Percentiles rank a stretch among this genome's conserved stretches.
Conservation (phyloP, 345 rosid species). For the Nasturtium officinale region DNA sequence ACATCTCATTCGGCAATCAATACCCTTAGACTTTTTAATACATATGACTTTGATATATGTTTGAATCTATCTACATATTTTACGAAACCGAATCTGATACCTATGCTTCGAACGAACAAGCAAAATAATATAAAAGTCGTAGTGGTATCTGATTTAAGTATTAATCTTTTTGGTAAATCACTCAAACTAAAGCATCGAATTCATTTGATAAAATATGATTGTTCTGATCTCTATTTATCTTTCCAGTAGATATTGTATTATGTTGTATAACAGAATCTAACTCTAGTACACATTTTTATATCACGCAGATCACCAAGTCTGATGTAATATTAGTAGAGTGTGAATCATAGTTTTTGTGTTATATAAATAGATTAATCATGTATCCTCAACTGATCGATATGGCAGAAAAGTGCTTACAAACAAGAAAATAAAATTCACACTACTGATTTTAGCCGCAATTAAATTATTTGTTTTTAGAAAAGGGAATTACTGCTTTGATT, state of each 20-base stretch:
- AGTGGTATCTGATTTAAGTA: background rate
- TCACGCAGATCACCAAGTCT: background rate
- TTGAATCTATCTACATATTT: background rate
- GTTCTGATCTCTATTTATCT: background rate
- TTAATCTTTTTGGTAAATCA: background rate
- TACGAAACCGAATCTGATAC: background rate
- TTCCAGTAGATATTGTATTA: background rate
- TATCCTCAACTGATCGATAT: background rate
- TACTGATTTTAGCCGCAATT: background rate
- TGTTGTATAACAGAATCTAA: background rate
- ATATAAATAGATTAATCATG: background rate
- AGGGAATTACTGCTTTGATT: background rate
- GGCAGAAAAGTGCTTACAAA: background rate
- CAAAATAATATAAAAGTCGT: background rate
- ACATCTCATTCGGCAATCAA: conserved; percentile 3
- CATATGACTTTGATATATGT: background rate
- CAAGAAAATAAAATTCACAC: background rate
- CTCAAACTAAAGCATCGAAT: background rate
- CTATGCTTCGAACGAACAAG: background rate
- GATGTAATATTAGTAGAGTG: background rate
- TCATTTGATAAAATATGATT: background rate
- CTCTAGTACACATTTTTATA: background rate
- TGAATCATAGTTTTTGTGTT: background rate
- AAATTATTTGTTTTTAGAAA: background rate
- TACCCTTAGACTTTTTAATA: background rate